Percentiles rank a stretch among this genome's conserved stretches.
Evolutionary conservation across 345 rosid species (phyloP).

Genomic region (Tarenaya hassleriana): DNA sequence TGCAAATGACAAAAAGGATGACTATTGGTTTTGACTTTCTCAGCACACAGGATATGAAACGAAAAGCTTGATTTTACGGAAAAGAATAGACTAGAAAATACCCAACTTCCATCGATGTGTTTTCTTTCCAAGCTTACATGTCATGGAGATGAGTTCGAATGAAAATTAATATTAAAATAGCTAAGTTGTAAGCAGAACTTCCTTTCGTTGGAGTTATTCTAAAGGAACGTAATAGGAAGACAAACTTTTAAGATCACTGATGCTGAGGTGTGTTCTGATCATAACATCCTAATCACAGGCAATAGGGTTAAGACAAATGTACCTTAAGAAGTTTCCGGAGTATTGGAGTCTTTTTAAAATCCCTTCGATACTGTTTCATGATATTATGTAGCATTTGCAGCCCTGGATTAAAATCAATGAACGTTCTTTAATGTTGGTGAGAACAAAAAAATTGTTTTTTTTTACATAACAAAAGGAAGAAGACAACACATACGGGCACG

Average conservation of each 20-base stretch:
- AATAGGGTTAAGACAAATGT: conserved; percentile 16
- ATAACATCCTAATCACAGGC: conserved; percentile 3
- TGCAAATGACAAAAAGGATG: conserved; percentile 3
- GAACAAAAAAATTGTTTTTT: conserved; percentile 8
- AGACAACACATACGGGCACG: conserved; percentile 15
- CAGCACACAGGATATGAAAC: too few species aligned
- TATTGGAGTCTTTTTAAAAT: conserved; percentile 93
- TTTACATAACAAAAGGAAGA: conserved; percentile 7
- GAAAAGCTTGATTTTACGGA: too few species aligned
- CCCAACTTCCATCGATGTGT: too few species aligned
- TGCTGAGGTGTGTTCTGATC: too few species aligned
- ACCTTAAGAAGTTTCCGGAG: conserved; percentile 98
- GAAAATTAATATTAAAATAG: conserved; percentile 4
- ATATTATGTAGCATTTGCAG: conserved; percentile 96
- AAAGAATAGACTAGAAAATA: too few species aligned
- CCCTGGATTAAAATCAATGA: conserved; percentile 60
- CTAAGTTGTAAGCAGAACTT: conserved; percentile 9
- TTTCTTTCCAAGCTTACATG: background rate
- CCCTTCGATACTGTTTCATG: conserved; percentile 78
- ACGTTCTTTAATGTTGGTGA: conserved; percentile 20
- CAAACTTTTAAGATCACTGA: conserved; percentile 6
- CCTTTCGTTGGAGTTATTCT: conserved; percentile 16
- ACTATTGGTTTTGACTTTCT: background rate
- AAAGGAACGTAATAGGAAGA: conserved; percentile 4
- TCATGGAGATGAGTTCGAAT: background rate